Percentiles rank a stretch among this genome's conserved stretches.
phyloP scores from a whole-genome alignment of 2,329 filamentous ascomycete species.

The Diaporthe amygdali region DNA sequence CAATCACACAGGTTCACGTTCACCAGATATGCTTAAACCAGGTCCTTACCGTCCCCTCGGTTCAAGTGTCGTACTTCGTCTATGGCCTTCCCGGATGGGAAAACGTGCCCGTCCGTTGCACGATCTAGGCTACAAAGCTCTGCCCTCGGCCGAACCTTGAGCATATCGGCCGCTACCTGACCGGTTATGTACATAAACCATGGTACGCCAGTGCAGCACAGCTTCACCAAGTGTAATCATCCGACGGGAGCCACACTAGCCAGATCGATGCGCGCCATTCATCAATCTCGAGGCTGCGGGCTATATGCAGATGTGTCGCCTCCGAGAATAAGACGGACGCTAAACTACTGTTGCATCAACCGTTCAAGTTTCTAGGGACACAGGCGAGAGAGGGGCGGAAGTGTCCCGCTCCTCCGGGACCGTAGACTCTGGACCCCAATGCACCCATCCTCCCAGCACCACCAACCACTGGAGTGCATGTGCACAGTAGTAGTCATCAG shows the following conservation, averaged over 20 bases:
- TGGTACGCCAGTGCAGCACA: too few species aligned
- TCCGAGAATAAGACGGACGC: slow-evolving; percentile 1
- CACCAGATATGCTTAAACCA: slow-evolving; percentile 18
- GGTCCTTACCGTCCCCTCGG: slow-evolving; percentile 15
- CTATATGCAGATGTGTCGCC: background rate
- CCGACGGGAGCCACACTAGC: background rate
- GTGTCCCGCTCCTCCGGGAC: background rate
- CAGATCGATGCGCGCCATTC: background rate
- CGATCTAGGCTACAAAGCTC: background rate
- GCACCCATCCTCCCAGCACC: background rate
- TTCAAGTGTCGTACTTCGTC: background rate
- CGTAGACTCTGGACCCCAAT: background rate
- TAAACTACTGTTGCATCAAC: slow-evolving; percentile 8
- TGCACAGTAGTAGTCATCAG: background rate
- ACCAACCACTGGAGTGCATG: background rate
- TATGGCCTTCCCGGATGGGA: slow-evolving; percentile 20
- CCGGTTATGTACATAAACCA: too few species aligned
- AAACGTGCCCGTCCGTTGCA: background rate
- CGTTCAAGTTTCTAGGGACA: too few species aligned
- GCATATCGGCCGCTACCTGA: background rate
- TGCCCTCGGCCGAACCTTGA: slow-evolving; percentile 11
- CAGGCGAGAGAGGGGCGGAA: background rate
- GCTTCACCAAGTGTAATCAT: background rate
- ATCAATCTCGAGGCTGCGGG: background rate
- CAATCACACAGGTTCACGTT: background rate